These are phyloP conservation scores for Trichoderma polysporum DNA, from an alignment of 2,329 filamentous ascomycete genomes.

Conservation along the genomic window DNA sequence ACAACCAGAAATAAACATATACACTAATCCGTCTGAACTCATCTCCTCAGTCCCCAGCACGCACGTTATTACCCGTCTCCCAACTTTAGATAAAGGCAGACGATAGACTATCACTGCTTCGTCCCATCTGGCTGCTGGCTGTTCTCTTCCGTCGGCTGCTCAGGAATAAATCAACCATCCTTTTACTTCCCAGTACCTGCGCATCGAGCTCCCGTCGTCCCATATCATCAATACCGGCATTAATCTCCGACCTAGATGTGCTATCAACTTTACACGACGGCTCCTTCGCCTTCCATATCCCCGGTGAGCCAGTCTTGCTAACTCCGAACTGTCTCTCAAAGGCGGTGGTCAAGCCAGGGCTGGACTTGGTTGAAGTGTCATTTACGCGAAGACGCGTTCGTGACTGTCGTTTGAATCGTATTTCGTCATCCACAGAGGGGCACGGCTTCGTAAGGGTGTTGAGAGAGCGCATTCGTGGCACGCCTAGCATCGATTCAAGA, in stretches of 20 bases:
- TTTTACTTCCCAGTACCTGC: constrained; percentile 45
- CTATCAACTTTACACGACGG: background rate
- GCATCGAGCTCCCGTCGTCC: constrained; percentile 27
- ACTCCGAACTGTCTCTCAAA: constrained; percentile 26
- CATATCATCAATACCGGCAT: background rate
- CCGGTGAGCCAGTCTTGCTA: constrained; percentile 25
- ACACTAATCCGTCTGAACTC: background rate
- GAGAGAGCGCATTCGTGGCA: constrained; percentile 30
- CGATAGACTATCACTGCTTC: constrained; percentile 31
- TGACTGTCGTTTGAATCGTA: constrained; percentile 26
- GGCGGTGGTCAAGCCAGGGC: constrained; percentile 29
- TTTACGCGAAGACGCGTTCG: constrained; percentile 25
- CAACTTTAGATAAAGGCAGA: constrained; percentile 34
- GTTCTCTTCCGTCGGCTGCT: constrained; percentile 48
- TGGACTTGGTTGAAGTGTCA: constrained; percentile 30
- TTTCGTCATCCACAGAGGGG: constrained; percentile 24
- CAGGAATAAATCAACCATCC: constrained; percentile 56
- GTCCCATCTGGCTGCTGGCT: constrained; percentile 33
- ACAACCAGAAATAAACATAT: background rate
- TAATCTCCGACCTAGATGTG: background rate
- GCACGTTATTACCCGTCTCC: background rate
- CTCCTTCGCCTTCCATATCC: constrained; percentile 18
- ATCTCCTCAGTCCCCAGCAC: background rate
- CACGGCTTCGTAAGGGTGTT: constrained; percentile 27
- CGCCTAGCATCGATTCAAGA: background rate